These are phyloP conservation scores for Zymoseptoria crescenta DNA, from an alignment of 2,329 filamentous ascomycete genomes.

Conservation along the genomic window DNA sequence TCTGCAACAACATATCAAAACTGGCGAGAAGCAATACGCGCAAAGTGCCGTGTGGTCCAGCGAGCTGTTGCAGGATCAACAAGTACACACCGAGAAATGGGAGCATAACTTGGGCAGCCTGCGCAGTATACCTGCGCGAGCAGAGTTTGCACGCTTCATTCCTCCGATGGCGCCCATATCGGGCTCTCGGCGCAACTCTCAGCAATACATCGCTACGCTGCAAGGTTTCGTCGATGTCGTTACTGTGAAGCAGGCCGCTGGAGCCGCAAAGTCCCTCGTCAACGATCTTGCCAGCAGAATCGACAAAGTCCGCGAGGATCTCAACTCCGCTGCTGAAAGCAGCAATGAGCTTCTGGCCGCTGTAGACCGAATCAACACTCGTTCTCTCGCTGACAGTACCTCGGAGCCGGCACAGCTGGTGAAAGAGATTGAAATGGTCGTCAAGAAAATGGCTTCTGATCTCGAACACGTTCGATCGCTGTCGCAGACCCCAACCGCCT, in stretches of 20 bases:
- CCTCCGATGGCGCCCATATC: conserved; percentile 16
- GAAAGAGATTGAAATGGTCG: conserved; percentile 77
- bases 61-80: conserved; percentile 60
- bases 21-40: conserved; percentile 63
- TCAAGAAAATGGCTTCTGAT: conserved; percentile 79
- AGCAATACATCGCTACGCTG: conserved; percentile 50
- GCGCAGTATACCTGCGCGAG: conserved; percentile 55
- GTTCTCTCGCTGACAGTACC: conserved; percentile 16
- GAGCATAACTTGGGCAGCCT: conserved; percentile 61
- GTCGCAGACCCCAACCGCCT: conserved; percentile 56
- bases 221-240: conserved; percentile 70
- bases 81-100: conserved; percentile 56
- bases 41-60: conserved; percentile 64
- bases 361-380: conserved; percentile 36
- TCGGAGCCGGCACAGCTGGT: conserved; percentile 61
- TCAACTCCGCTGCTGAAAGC: conserved; percentile 35
- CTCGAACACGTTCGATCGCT: conserved; percentile 69
- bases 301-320: conserved; percentile 33
- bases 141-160: conserved; percentile 52
- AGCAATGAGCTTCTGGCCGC: conserved; percentile 39
- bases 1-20: conserved; percentile 64
- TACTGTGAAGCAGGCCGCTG: conserved; percentile 63
- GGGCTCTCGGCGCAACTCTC: conserved; percentile 22
- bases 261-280: conserved; percentile 55
- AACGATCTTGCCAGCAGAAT: conserved; percentile 54